These are phyloP conservation scores for Mortierella sp. DNA, from an alignment of 371 early-diverging fungal genomes.

Conservation along the genomic window DNA sequence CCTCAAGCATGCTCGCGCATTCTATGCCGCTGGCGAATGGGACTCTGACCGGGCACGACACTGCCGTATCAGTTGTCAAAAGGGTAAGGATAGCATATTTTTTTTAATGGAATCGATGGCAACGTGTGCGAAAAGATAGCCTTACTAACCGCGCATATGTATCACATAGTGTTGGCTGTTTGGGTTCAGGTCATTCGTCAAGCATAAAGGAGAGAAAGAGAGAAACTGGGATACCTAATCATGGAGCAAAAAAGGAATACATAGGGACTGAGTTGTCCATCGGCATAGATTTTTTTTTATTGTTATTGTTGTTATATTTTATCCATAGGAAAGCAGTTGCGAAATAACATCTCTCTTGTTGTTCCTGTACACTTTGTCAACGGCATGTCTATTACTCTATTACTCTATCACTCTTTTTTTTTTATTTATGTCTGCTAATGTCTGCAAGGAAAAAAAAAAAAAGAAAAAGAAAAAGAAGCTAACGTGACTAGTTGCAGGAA, in stretches of 20 bases:
- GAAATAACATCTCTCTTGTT: constrained; percentile 1
- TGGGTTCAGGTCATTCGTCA: constrained; percentile 56
- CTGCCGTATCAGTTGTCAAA: constrained; percentile 57
- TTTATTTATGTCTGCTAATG: too few relatives aligned
- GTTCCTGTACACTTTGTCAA: too few relatives aligned
- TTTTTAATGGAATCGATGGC: background rate
- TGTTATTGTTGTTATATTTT: background rate
- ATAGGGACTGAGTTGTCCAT: background rate
- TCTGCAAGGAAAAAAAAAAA: too few relatives aligned
- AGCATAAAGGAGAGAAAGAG: constrained; percentile 15
- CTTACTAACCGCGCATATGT: background rate
- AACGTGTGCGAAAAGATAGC: background rate
- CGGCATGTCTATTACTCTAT: too few relatives aligned
- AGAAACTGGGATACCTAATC: background rate
- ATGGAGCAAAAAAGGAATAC: background rate
- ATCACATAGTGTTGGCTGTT: constrained; percentile 40
- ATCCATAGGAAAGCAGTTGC: background rate
- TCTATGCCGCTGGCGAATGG: constrained; percentile 57
- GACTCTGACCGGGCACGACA: constrained; percentile 56
- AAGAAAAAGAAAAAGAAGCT: too few relatives aligned
- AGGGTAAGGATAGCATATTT: constrained; percentile 20
- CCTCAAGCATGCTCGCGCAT: constrained; percentile 57
- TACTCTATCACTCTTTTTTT: too few relatives aligned
- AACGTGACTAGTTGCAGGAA: too few relatives aligned
- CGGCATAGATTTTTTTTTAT: background rate